These are phyloP conservation scores for Neurospora sp. DNA, from an alignment of 495 filamentous ascomycete species.

Conservation along the genomic window DNA sequence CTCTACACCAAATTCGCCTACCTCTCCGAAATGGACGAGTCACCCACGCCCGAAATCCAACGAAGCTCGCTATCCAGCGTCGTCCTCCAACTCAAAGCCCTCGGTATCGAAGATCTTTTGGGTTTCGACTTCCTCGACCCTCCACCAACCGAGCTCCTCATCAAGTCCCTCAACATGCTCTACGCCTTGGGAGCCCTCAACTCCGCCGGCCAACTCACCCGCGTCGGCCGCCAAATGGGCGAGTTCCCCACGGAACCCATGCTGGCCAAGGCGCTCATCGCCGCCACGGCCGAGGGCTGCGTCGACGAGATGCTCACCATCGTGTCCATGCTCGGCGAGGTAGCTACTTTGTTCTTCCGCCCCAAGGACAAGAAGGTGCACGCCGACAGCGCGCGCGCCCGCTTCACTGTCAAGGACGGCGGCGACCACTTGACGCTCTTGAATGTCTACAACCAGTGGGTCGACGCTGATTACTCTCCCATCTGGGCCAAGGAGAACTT, in stretches of 20 bases:
- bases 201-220: conserved; percentile 80
- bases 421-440: conserved; percentile 85
- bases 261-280: conserved; percentile 86
- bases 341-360: conserved; percentile 82
- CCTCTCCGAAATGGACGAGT: conserved; percentile 89
- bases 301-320: conserved; percentile 94
- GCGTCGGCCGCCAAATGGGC: conserved; percentile 89
- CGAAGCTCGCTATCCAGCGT: conserved; percentile 77
- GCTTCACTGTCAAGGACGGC: conserved; percentile 87
- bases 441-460: conserved; percentile 98
- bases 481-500: conserved; percentile 94
- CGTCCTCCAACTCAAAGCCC: conserved; percentile 76
- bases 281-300: conserved; percentile 77
- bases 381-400: conserved; percentile 81
- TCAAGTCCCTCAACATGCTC: conserved; percentile 81
- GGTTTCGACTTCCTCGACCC: conserved; percentile 97
- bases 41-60: conserved; percentile 89
- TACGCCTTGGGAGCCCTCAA: conserved; percentile 89
- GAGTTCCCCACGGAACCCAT: conserved; percentile 94
- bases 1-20: conserved; percentile 93
- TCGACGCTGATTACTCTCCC: conserved; percentile 79
- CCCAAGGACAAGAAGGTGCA: conserved; percentile 97
- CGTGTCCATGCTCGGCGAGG: conserved; percentile 87
- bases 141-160: conserved; percentile 82
- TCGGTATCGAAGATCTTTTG: conserved; percentile 89